phyloP scores from a whole-genome alignment of 2,329 filamentous ascomycete genomes.

The Coniochaeta prunicola region DNA sequence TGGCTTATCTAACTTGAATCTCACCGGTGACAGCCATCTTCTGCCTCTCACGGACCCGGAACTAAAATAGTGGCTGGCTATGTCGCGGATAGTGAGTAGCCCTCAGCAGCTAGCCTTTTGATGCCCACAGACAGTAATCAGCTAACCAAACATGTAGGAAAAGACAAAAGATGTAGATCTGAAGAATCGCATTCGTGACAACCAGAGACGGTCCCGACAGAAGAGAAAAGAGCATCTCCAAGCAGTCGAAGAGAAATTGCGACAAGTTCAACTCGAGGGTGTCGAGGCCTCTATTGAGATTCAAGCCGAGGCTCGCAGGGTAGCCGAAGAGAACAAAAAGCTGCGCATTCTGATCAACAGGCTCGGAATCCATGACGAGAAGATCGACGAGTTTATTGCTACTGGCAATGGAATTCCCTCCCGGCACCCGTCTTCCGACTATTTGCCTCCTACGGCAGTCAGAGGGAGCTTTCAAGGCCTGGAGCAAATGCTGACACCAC shows the following conservation, averaged over 20 bases:
- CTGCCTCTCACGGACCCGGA: background rate
- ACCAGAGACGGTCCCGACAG: conserved; percentile 69
- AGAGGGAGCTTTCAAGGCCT: conserved; percentile 12
- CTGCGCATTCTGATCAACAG: conserved; percentile 33
- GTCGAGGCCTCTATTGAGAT: conserved; percentile 65
- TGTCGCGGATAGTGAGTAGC: background rate
- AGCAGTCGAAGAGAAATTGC: conserved; percentile 59
- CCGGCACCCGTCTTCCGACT: background rate
- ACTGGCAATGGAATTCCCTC: background rate
- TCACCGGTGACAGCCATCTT: background rate
- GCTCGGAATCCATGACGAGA: conserved; percentile 5
- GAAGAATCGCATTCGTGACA: conserved; percentile 57
- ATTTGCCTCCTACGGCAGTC: background rate
- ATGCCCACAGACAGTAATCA: background rate
- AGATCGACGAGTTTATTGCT: conserved; percentile 8
- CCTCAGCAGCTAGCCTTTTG: background rate
- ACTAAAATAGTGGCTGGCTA: background rate
- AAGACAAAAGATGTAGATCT: background rate
- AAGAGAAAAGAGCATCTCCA: conserved; percentile 66
- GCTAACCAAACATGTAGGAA: background rate
- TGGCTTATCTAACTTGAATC: background rate
- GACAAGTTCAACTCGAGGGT: conserved; percentile 56
- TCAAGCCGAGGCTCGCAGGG: conserved; percentile 60
- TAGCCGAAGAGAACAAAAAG: conserved; percentile 62
- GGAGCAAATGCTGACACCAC: conserved; percentile 28